Evolutionary conservation across 2,329 filamentous ascomycete genomes (phyloP).

Genomic region (Colletotrichum endophyticum): DNA sequence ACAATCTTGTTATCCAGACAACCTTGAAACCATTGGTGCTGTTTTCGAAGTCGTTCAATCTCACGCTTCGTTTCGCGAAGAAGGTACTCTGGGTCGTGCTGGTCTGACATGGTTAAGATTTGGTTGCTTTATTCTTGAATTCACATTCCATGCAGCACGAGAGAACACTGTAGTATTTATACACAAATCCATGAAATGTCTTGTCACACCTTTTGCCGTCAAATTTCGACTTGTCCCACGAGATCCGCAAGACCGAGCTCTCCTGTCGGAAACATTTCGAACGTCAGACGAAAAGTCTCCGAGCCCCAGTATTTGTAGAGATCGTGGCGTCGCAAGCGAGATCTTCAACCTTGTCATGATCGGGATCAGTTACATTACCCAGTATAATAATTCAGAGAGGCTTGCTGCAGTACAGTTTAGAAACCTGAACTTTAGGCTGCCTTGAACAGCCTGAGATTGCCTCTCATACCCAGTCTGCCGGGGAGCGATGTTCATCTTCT

Average conservation of each 20-base stretch:
- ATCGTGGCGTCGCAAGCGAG: background rate
- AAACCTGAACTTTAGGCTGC: fast-evolving
- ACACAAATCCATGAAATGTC: background rate
- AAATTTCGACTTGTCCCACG: background rate
- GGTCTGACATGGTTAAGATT: background rate
- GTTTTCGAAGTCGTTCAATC: background rate
- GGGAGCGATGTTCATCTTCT: background rate
- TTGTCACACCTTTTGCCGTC: background rate
- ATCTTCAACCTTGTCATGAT: background rate
- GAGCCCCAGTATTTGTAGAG: background rate
- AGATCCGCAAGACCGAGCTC: background rate
- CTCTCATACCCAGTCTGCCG: background rate
- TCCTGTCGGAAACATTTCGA: background rate
- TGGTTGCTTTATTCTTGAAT: background rate
- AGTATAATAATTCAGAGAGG: background rate
- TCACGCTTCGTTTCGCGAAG: background rate
- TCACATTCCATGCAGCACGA: background rate
- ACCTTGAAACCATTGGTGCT: background rate
- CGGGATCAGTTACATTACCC: fast-evolving
- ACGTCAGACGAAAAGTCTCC: background rate
- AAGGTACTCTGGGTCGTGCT: background rate
- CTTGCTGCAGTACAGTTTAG: background rate
- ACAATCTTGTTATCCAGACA: background rate
- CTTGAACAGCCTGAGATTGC: background rate
- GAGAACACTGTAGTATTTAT: background rate